Conservation (phyloP, 441 rosid genomes). For the Gossypium trilobum region DNA sequence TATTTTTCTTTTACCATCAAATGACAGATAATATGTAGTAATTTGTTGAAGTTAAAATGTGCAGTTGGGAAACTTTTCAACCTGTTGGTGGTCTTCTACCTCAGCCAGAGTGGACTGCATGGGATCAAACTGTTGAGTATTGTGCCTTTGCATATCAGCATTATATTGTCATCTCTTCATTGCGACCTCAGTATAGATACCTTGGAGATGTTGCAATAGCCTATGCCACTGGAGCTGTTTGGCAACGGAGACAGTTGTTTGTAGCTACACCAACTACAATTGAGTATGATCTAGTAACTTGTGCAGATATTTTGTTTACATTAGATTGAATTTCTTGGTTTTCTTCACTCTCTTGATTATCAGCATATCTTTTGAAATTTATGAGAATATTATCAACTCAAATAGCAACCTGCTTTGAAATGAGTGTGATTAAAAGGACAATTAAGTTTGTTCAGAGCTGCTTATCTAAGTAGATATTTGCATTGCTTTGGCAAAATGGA, state of each 20-base stretch:
- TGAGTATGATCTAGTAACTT: slow-evolving; percentile 51
- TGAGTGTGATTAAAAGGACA: background rate
- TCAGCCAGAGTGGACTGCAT: slow-evolving; percentile 99
- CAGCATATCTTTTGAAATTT: background rate
- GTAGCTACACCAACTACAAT: slow-evolving; percentile 94
- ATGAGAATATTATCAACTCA: background rate
- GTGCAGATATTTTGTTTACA: background rate
- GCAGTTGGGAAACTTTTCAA: slow-evolving; percentile 96
- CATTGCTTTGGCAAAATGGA: background rate
- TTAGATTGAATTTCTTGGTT: background rate
- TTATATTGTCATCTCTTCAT: slow-evolving; percentile 83
- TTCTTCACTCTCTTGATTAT: background rate
- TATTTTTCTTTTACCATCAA: background rate
- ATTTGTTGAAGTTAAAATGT: slow-evolving; percentile 24
- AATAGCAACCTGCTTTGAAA: background rate
- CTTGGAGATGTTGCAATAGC: slow-evolving; percentile 96
- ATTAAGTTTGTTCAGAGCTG: background rate
- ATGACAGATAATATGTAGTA: background rate
- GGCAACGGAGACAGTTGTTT: slow-evolving; percentile 96
- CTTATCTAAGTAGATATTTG: background rate
- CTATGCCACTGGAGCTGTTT: slow-evolving; percentile 90
- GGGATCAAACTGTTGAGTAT: slow-evolving; percentile 98
- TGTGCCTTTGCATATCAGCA: slow-evolving; percentile 94
- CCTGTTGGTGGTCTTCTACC: slow-evolving; percentile 94
- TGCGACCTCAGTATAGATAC: slow-evolving; percentile 92